Evolutionary conservation across 2,329 filamentous ascomycete species (phyloP), one percentile per base, ranked within the genome.

Genomic region (Pseudogymnoascus sp.): DNA sequence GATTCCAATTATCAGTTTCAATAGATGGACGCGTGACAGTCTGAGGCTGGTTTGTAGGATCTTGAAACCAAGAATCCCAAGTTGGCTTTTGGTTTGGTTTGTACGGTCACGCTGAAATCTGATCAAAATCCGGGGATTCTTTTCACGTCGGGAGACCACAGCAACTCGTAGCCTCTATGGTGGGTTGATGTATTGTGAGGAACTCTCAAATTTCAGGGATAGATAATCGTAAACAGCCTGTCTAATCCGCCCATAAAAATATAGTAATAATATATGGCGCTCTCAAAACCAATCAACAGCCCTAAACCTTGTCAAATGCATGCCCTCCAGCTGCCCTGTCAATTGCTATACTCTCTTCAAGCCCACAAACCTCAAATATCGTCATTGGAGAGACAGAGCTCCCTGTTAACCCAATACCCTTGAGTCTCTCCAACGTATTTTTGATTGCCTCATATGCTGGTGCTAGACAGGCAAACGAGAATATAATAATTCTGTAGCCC

Each of bases 401-500:
- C 34, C 72, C 78, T 8, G 70, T 69, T 16, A 59, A 8, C 0
- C 76, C 76, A 18, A 70, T 69, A 59, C 69, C 67, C 72, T 77
- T 78, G 11, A 80, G 67, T 18, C 69, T 68, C 5, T 71, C 63
- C 14, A 78, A 66, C 6, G 71, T 75, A 21, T 75, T 74, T 39
- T 71, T 71, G 26, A 80, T 77, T 3, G 76, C 77, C 10, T 72
- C 66, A 59, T 79, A 79, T 0, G 77, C 79, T 4, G 80, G 78
- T 14, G 76, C 80, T 37, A 83, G 72, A 0, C 78, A 75, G 12
- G 78, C 73, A 57, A 78, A 79, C 73, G 83, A 82, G 68, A 80
- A 83, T 64, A 87, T 86, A 40, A 85, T 80, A 63, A 86, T 77
- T 64, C 78, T 77, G 71, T 82, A 87, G 0, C 84, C 84, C 67